phyloP scores from a whole-genome alignment of 192 early-diverging fungal genomes.

The Backusella luteola region DNA sequence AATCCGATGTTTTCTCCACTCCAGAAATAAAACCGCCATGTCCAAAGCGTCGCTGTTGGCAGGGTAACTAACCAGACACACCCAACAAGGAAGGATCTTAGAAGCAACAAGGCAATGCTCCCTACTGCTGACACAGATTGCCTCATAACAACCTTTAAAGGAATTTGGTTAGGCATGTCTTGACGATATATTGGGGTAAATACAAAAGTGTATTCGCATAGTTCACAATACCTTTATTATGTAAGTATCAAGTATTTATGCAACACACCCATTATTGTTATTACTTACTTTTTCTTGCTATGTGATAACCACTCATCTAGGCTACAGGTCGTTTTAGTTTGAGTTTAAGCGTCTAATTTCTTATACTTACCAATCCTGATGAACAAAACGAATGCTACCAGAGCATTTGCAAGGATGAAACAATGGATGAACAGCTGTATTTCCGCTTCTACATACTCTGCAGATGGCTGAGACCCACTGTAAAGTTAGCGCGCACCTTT shows the following conservation, averaged over 20 bases:
- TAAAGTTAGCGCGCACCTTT: not conserved
- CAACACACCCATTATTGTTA: not conserved
- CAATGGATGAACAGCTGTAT: conserved; percentile 74
- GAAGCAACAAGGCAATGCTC: conserved; percentile 25
- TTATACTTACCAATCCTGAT: conserved; percentile 74
- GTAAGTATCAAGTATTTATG: not conserved
- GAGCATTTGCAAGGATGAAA: conserved; percentile 95
- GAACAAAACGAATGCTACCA: conserved; percentile 90
- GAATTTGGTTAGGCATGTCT: conserved; percentile 69
- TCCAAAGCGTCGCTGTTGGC: conserved; percentile 80
- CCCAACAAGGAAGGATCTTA: conserved; percentile 61
- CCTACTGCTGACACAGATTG: not conserved
- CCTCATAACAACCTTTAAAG: conserved; percentile 39
- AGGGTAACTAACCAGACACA: conserved; percentile 80
- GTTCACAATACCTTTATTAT: conserved; percentile 70
- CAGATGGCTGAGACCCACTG: conserved; percentile 54
- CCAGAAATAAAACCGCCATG: conserved; percentile 86
- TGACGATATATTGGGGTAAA: conserved; percentile 80
- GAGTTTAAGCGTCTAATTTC: not conserved
- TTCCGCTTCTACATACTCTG: conserved; percentile 76
- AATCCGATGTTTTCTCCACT: conserved; percentile 53
- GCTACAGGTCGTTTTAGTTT: conserved; percentile 27
- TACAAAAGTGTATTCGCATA: conserved; percentile 81
- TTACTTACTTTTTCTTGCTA: conserved; percentile 67
- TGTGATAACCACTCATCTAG: conserved; percentile 81